Evolutionary conservation across 257 asterid species (phyloP).

Genomic region (Voacanga thouarsii): DNA sequence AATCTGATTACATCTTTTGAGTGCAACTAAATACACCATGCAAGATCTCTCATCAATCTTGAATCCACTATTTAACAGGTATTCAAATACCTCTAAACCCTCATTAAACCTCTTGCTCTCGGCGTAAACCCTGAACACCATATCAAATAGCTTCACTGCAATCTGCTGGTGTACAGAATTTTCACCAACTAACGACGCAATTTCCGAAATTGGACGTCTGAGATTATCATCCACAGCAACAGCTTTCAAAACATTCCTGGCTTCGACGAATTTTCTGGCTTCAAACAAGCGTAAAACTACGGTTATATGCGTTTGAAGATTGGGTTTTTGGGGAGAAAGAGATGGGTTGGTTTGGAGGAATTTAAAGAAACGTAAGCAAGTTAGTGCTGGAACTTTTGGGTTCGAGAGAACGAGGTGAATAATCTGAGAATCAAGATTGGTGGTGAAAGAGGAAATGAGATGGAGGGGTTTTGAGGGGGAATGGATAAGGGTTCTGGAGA

Average conservation of each 20-base stretch:
- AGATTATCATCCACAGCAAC: conserved; percentile 46
- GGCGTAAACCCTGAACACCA: conserved; percentile 39
- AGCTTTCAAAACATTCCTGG: conserved; percentile 45
- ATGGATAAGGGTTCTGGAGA: conserved; percentile 46
- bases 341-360: conserved; percentile 37
- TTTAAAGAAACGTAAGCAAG: conserved; percentile 61
- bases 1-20: conserved; percentile 46
- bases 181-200: conserved; percentile 33
- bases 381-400: conserved; percentile 46
- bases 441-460: conserved; percentile 35
- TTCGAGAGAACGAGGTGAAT: conserved; percentile 58
- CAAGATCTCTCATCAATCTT: conserved; percentile 76
- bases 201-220: conserved; percentile 37
- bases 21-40: conserved; percentile 66
- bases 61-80: conserved; percentile 37
- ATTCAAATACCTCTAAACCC: conserved; percentile 36
- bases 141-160: conserved; percentile 31
- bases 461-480: conserved; percentile 26
- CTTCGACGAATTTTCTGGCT: conserved; percentile 52
- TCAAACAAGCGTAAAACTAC: conserved; percentile 56
- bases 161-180: conserved; percentile 2
- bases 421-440: conserved; percentile 42
- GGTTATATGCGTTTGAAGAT: conserved; percentile 50
- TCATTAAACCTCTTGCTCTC: conserved; percentile 33
- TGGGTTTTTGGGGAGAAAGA: conserved; percentile 32